Conservation (phyloP, 495 filamentous ascomycete species). For the Penicillium chermesinum region DNA sequence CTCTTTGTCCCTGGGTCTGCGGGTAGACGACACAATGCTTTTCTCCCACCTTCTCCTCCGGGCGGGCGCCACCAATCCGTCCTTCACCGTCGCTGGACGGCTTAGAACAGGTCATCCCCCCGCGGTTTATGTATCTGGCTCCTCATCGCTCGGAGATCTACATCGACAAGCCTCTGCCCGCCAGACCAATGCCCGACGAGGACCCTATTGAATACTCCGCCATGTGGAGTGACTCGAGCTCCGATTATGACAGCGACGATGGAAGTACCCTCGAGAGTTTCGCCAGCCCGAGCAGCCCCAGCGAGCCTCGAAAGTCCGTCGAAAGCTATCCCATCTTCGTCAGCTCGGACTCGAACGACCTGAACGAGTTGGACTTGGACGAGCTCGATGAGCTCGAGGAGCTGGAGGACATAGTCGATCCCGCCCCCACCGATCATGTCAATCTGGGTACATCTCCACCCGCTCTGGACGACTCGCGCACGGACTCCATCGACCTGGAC, state of each 20-base stretch:
- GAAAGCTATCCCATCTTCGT: slow-evolving; percentile 39
- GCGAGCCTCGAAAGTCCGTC: slow-evolving; percentile 26
- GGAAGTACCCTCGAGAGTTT: slow-evolving; percentile 27
- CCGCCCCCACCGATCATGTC: slow-evolving; percentile 9
- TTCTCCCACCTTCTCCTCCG: slow-evolving; percentile 17
- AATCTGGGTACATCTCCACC: slow-evolving; percentile 13
- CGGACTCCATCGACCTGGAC: slow-evolving; percentile 3
- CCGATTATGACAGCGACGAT: slow-evolving; percentile 29
- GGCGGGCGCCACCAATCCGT: slow-evolving; percentile 33
- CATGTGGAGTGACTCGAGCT: slow-evolving; percentile 32
- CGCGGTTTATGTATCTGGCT: slow-evolving; percentile 10
- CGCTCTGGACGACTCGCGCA: not conserved
- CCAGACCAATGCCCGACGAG: slow-evolving; percentile 22
- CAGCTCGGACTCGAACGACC: slow-evolving; percentile 25
- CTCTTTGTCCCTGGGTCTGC: slow-evolving; percentile 1
- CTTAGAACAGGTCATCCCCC: slow-evolving; percentile 39
- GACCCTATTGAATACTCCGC: slow-evolving; percentile 21
- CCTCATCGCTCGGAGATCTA: slow-evolving; percentile 24
- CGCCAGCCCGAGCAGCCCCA: slow-evolving; percentile 20
- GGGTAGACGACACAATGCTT: slow-evolving; percentile 15
- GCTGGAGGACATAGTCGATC: not conserved
- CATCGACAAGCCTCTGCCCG: slow-evolving; percentile 38
- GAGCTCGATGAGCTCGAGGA: slow-evolving; percentile 15
- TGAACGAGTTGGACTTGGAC: no score
- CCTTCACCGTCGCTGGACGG: slow-evolving; percentile 41